A percentile compares a stretch with the other conserved stretches of the same genome.
phyloP scores from a whole-genome alignment of 2,329 filamentous ascomycete genomes.

The Apiospora koreana region DNA sequence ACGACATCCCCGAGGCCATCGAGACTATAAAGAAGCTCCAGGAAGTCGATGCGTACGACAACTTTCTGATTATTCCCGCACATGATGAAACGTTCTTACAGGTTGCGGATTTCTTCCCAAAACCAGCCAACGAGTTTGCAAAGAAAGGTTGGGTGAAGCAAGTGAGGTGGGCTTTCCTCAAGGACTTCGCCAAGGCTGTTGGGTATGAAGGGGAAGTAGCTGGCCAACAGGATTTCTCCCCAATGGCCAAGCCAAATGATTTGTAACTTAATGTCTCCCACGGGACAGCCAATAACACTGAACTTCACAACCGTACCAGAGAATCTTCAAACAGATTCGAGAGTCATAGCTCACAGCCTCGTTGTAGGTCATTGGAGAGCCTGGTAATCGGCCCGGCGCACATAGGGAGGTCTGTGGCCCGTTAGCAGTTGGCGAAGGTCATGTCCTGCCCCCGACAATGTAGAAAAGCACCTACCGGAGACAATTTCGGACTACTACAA shows the following conservation, averaged over 20 bases:
- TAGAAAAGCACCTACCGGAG: slow-evolving; percentile 41
- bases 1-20: slow-evolving; percentile 33
- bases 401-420: slow-evolving; percentile 17
- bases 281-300: background rate
- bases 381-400: slow-evolving; percentile 13
- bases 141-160: slow-evolving; percentile 47
- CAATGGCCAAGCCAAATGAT: background rate
- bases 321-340: too few relatives aligned
- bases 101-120: slow-evolving; percentile 51
- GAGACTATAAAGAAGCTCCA: slow-evolving; percentile 46
- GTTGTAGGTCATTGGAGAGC: slow-evolving; percentile 9
- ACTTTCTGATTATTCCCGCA: slow-evolving; percentile 46
- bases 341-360: background rate
- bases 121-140: slow-evolving; percentile 46
- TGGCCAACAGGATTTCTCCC: slow-evolving; percentile 20
- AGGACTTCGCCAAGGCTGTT: slow-evolving; percentile 47
- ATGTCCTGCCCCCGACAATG: background rate
- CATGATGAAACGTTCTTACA: slow-evolving; percentile 46
- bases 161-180: slow-evolving; percentile 50
- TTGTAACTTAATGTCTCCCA: background rate
- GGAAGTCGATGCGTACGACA: slow-evolving; percentile 44
- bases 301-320: background rate
- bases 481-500: slow-evolving; percentile 54
- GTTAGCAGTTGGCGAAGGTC: background rate
- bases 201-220: slow-evolving; percentile 28